Evolutionary conservation across 2,329 filamentous ascomycete genomes (phyloP).

Genomic region (Exophiala oligosperma): DNA sequence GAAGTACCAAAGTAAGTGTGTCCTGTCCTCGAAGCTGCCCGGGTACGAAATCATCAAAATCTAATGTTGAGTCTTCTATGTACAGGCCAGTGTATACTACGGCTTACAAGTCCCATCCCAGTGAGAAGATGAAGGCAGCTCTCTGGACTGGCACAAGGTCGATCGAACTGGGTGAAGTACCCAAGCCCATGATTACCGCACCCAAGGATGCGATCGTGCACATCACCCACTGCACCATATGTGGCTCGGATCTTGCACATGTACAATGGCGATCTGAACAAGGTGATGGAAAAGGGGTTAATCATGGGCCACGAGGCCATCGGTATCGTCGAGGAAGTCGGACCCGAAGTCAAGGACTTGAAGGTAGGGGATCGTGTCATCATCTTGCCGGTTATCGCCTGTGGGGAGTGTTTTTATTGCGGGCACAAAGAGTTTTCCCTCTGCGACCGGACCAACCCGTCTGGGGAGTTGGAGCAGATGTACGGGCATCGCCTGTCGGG

Average conservation of each 20-base stretch:
- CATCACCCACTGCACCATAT: slow-evolving; percentile 37
- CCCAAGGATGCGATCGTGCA: slow-evolving; percentile 36
- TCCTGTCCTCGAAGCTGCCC: background rate
- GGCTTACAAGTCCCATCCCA: slow-evolving; percentile 32
- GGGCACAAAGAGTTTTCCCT: slow-evolving; percentile 34
- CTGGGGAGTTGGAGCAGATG: slow-evolving; percentile 30
- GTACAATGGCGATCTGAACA: slow-evolving; percentile 34
- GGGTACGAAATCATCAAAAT: background rate
- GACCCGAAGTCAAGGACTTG: slow-evolving; percentile 28
- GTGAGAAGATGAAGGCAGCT: slow-evolving; percentile 34
- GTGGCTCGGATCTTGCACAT: slow-evolving; percentile 37
- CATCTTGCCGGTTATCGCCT: slow-evolving; percentile 35
- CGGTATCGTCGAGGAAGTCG: slow-evolving; percentile 33
- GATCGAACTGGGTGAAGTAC: slow-evolving; percentile 35
- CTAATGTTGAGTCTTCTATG: background rate
- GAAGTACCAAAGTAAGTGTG: slow-evolving; percentile 12
- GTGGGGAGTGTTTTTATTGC: slow-evolving; percentile 36
- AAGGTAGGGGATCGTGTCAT: slow-evolving; percentile 33
- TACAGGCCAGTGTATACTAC: slow-evolving; percentile 27
- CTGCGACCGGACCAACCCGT: slow-evolving; percentile 36
- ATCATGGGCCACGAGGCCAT: slow-evolving; percentile 37
- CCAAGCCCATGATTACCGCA: slow-evolving; percentile 36
- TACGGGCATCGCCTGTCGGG: slow-evolving; percentile 36
- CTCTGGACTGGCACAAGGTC: slow-evolving; percentile 33
- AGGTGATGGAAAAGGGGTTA: slow-evolving; percentile 32